Conservation (phyloP, 345 rosid genomes). For the Syzygium oleosum region DNA sequence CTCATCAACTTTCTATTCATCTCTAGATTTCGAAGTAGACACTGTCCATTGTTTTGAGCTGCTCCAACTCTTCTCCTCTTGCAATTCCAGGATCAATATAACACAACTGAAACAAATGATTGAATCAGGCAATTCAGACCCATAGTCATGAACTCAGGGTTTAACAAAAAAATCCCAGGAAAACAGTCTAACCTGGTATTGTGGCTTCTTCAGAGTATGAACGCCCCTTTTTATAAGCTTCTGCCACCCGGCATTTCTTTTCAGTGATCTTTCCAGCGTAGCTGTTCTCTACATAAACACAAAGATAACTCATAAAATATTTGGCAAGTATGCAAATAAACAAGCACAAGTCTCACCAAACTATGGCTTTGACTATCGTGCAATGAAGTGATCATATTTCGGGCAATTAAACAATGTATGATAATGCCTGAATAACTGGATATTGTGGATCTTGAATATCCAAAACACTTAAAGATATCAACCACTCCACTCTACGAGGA, state of each 20-base stretch:
- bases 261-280: conserved; percentile 48
- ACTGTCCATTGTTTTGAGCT: conserved; percentile 63
- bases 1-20: not conserved
- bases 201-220: conserved; percentile 52
- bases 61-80: conserved; percentile 54
- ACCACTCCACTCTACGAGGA: not conserved
- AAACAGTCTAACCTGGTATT: conserved; percentile 54
- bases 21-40: conserved; percentile 38
- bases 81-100: conserved; percentile 70
- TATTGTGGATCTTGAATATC: not conserved
- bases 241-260: conserved; percentile 56
- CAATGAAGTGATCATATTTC: not conserved
- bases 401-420: not conserved
- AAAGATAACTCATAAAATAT: not conserved
- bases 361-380: not conserved
- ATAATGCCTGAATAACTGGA: not conserved
- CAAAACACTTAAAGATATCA: not conserved
- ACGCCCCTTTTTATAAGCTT: conserved; percentile 62
- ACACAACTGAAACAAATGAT: conserved; percentile 34
- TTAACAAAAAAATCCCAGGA: no score
- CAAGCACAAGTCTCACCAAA: not conserved
- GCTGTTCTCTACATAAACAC: conserved; percentile 39
- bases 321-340: not conserved
- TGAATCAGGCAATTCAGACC: not conserved
- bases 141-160: not conserved